These are phyloP conservation scores for Sambucus nigra DNA, from an alignment of 129 eudicot species.

Conservation along the genomic window DNA sequence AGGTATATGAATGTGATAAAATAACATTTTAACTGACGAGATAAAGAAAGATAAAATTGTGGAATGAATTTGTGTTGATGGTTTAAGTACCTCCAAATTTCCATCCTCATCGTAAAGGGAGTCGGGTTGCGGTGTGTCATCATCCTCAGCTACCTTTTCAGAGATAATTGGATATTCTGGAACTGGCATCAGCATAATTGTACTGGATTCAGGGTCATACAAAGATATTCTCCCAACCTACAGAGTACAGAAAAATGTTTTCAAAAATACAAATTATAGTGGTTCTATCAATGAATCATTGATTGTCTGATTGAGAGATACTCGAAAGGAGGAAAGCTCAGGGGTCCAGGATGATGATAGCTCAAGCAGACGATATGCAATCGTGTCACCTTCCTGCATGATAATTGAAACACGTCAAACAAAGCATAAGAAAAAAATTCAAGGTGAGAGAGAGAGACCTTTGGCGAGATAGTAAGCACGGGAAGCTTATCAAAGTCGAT, in stretches of 20 bases:
- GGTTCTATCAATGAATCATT: slow-evolving; percentile 1
- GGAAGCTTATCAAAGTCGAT: slow-evolving; percentile 70
- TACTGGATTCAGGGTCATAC: slow-evolving; percentile 29
- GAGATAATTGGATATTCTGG: slow-evolving; percentile 54
- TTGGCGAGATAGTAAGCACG: slow-evolving; percentile 42
- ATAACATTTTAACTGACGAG: neutral
- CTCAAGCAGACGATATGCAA: slow-evolving; percentile 85
- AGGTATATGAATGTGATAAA: neutral
- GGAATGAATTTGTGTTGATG: slow-evolving; percentile 1
- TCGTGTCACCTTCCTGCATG: slow-evolving; percentile 74
- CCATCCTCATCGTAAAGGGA: slow-evolving; percentile 81
- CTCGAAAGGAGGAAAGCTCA: slow-evolving; percentile 73
- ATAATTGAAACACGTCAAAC: neutral
- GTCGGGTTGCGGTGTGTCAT: slow-evolving; percentile 20
- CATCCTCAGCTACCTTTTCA: slow-evolving; percentile 44
- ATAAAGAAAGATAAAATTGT: neutral
- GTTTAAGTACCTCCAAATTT: slow-evolving; percentile 59
- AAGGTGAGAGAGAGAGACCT: slow-evolving; percentile 35
- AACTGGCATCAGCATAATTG: slow-evolving; percentile 42
- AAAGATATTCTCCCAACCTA: slow-evolving; percentile 68
- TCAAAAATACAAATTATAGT: neutral
- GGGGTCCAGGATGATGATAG: slow-evolving; percentile 91
- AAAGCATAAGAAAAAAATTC: neutral
- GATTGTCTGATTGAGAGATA: slow-evolving; percentile 17
- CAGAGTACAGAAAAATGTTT: neutral